Conservation (phyloP, 441 rosid genomes). For the Aquilaria agallochum region DNA sequence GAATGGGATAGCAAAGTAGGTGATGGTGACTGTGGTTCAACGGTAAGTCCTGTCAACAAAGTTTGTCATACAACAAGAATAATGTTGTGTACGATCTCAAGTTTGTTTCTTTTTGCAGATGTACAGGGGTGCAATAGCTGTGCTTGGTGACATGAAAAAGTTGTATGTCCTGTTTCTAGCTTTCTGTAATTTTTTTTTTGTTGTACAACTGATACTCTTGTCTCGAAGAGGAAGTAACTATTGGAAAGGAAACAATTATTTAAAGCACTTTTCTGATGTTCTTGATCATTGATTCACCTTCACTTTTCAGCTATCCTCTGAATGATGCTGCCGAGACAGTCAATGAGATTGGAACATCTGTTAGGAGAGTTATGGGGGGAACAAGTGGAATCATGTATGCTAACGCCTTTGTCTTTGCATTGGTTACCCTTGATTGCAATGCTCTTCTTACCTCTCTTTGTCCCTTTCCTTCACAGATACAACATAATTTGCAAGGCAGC, state of each 20-base stretch:
- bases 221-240: too few species aligned
- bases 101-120: constrained; percentile 49
- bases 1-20: constrained; percentile 98
- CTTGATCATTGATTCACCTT: constrained; percentile 13
- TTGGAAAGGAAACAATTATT: neutral
- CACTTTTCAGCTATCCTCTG: constrained; percentile 75
- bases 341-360: constrained; percentile 82
- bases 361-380: constrained; percentile 94
- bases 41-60: constrained; percentile 48
- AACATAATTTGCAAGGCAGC: constrained; percentile 87
- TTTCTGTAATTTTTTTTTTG: constrained; percentile 7
- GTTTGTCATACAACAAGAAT: constrained; percentile 12
- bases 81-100: constrained; percentile 8
- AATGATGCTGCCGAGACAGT: constrained; percentile 91
- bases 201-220: too few species aligned
- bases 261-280: neutral
- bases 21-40: constrained; percentile 98
- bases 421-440: constrained; percentile 14
- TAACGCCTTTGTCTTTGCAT: constrained; percentile 13
- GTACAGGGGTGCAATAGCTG: constrained; percentile 78
- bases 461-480: constrained; percentile 41
- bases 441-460: constrained; percentile 11
- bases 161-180: constrained; percentile 40
- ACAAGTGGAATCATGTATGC: constrained; percentile 91
- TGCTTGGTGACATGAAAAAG: constrained; percentile 84